These are phyloP conservation scores for Nakazawaea ishiwadae DNA, from an alignment of 805 yeast species.

Conservation along the genomic window DNA sequence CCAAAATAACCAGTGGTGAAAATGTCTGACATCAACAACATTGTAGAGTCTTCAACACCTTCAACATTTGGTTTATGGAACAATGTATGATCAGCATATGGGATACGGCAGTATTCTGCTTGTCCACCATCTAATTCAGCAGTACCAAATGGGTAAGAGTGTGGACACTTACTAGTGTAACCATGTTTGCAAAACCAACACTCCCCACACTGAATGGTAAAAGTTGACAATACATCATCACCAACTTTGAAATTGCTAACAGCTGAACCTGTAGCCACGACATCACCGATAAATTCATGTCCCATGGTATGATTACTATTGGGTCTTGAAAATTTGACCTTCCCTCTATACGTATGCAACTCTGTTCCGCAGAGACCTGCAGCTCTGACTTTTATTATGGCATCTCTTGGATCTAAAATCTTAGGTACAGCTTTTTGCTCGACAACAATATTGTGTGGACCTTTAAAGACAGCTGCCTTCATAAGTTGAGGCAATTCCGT, in stretches of 20 bases:
- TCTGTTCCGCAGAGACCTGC: constrained; percentile 55
- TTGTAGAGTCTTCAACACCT: constrained; percentile 36
- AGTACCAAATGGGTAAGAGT: constrained; percentile 55
- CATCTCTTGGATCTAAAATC: constrained; percentile 35
- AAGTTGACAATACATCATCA: constrained; percentile 41
- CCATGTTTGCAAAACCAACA: constrained; percentile 58
- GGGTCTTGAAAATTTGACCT: constrained; percentile 27
- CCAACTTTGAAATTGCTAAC: constrained; percentile 34
- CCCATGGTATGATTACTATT: constrained; percentile 41
- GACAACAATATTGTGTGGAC: constrained; percentile 35
- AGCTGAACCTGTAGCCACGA: constrained; percentile 33
- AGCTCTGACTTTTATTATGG: constrained; percentile 38
- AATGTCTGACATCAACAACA: constrained; percentile 58
- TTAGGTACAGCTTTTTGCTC: constrained; percentile 35
- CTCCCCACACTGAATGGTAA: constrained; percentile 55
- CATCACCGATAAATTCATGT: constrained; percentile 43
- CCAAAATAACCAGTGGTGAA: constrained; percentile 63
- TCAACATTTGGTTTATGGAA: constrained; percentile 33
- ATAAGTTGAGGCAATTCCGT: constrained; percentile 23
- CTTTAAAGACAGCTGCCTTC: constrained; percentile 48
- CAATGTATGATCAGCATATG: constrained; percentile 49
- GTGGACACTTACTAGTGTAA: constrained; percentile 48
- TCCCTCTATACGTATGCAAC: constrained; percentile 51
- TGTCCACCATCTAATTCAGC: constrained; percentile 56
- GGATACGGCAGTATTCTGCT: constrained; percentile 58